phyloP scores from a whole-genome alignment of 2,329 filamentous ascomycete species.

The Myriosclerotinia duriaeana region DNA sequence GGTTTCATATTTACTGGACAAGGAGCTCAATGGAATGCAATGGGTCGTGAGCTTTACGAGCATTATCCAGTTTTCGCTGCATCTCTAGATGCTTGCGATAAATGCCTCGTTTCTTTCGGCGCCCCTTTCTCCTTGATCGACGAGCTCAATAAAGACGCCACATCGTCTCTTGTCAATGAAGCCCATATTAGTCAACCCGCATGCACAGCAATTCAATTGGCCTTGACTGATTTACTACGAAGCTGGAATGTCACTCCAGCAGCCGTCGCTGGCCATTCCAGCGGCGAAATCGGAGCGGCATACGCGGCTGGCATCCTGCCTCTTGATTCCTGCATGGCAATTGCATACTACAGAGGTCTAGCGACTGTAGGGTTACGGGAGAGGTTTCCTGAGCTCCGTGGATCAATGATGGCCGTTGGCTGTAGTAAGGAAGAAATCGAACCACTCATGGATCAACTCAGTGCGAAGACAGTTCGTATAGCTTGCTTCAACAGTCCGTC shows the following conservation, averaged over 20 bases:
- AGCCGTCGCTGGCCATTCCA: conserved; percentile 38
- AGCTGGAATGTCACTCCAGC: conserved; percentile 40
- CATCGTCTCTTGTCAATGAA: conserved; percentile 39
- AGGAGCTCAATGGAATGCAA: conserved; percentile 33
- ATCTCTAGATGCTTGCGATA: conserved; percentile 34
- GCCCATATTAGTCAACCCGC: conserved; percentile 47
- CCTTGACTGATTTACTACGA: conserved; percentile 46
- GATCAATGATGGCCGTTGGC: conserved; percentile 52
- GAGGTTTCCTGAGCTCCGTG: conserved; percentile 41
- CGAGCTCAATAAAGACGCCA: conserved; percentile 42
- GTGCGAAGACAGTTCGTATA: conserved; percentile 28
- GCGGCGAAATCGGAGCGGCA: conserved; percentile 39
- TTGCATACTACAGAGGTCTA: conserved; percentile 38
- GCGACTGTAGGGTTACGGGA: conserved; percentile 37
- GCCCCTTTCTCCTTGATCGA: conserved; percentile 23
- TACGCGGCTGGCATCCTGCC: conserved; percentile 35
- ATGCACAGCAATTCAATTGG: conserved; percentile 50
- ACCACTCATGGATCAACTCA: conserved; percentile 18
- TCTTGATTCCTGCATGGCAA: conserved; percentile 32
- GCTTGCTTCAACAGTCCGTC: conserved; percentile 38
- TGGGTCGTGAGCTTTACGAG: conserved; percentile 32
- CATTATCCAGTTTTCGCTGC: conserved; percentile 42
- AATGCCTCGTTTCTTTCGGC: conserved; percentile 41
- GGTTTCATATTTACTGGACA: conserved; percentile 32
- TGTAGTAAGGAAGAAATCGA: conserved; percentile 34